Evolutionary conservation across 345 rosid species (phyloP), one percentile per base, ranked within the genome.

Genomic region (Melastoma malabathricum): DNA sequence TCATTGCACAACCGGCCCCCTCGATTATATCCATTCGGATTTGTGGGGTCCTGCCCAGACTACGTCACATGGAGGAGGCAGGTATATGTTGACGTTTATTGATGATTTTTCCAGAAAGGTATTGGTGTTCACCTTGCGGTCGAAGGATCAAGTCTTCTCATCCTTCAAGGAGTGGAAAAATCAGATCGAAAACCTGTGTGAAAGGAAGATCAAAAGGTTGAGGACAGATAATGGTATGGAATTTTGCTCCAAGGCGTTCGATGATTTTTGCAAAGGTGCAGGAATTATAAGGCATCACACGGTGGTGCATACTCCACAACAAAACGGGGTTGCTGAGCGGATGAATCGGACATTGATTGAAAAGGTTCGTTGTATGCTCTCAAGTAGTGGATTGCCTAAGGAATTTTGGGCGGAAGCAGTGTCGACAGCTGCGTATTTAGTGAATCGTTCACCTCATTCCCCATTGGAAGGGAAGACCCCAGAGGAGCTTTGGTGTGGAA

Each of bases 361-460:
- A 15, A 44, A 44, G 34, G 46, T 63, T 1, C n/a, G 55, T 14
- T 43, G 43, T 14, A 64, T 64, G 57, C 9, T 63, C 13, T 15
- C 13, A 27, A 5, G 10, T 0, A 63, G 23, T 16, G 18, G 22
- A 13, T 15, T 57, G 25, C 53, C 47, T 3, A 63, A 57, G 39
- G 9, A 10, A 17, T 56, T 63, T 46, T 50, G 18, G 48, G 17
- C 15, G 0, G 43, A 63, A 10, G 53, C 31, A 1, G 54, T 51
- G 8, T 5, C 41, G 10, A 51, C 43, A n/a, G 52, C 31, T 14
- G 19, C 58, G 5, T 52, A 58, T 27, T 16, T 58, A 10, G 29
- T 39, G 50, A 56, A 64, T 41, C 22, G 49, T 10, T 64, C 55
- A 20, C 59, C 49, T 15, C 25, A 23, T 8, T 18, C 10, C 6